Base-by-base conservation (phyloP, 371 early-diverging fungal genomes). In the Circinella minor region DNA sequence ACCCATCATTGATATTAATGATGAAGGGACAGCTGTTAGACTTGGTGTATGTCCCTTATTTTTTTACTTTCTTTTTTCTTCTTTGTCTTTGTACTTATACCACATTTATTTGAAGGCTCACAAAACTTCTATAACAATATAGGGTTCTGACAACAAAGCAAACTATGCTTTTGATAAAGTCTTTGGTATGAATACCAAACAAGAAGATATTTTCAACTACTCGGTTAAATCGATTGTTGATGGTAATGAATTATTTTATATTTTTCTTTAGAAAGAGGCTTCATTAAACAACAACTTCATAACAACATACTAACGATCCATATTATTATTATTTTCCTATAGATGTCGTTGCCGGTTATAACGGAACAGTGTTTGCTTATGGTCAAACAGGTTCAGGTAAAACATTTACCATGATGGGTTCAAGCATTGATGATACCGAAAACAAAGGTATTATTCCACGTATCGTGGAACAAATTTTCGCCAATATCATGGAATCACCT, bases 341-440 rank as follows among this genome's bases (percentile, higher is more conserved):
- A 74, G 74, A 74, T 47, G 74, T 74, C 37, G 74, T 74, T 60
- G 68, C 74, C 13, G 90, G 91, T 70, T 91, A 91, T 75, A 96
- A 96, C 82, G 97, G 96, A 59, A 97, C 98, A 4, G 93, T 98
- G 49, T 97, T 99, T 77, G 97, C 96, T 43, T 98, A 96, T 77
- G 96, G 96, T 68, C 96, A 96, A 78, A 96, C 96, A 3, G 97
- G 97, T 66, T 90, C 92, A 57, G 99, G 98, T 72, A 98, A 98
- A 15, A 51, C 51, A 51, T 51, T 51, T 51, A 51, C 51, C 7
- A 51, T 51, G 51, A 51, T 51, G 49, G 5, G 57, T 7, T 57
- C 57, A n/a, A 92, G 94, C 70, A 93, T 95, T 71, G 95, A 95
- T 68, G 88, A 90, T 74, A 87, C 87, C 14, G 87, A 89, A 7